Conservation (phyloP, 495 filamentous ascomycete genomes). For the Elaphomyces granulatus region DNA sequence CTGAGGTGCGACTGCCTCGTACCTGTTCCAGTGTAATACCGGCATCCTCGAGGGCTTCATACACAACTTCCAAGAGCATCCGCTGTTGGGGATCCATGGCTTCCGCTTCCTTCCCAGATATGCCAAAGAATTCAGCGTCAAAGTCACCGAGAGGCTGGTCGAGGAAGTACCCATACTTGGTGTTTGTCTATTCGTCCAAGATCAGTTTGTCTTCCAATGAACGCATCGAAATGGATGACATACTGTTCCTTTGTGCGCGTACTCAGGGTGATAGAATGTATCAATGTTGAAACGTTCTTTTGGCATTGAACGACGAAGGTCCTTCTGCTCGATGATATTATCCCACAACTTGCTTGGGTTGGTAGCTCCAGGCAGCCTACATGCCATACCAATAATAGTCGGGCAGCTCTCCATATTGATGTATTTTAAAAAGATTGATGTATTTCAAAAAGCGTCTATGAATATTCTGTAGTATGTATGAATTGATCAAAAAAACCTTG, state of each 20-base stretch:
- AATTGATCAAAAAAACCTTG: too few species aligned
- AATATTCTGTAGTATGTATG: too few species aligned
- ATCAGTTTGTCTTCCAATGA: too few species aligned
- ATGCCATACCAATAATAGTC: constrained; percentile 36
- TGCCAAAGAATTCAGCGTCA: constrained; percentile 36
- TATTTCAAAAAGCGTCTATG: too few species aligned
- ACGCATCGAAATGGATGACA: too few species aligned
- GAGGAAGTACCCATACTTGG: constrained; percentile 17
- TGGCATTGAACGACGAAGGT: constrained; percentile 6
- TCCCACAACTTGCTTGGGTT: constrained; percentile 28
- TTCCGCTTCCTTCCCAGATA: constrained; percentile 28
- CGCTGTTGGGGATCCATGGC: constrained; percentile 37
- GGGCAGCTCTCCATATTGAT: too few species aligned
- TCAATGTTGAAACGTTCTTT: constrained; percentile 6
- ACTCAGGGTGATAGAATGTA: constrained; percentile 21
- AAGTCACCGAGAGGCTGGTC: constrained; percentile 21
- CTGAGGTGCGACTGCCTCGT: constrained; percentile 23
- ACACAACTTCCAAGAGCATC: constrained; percentile 43
- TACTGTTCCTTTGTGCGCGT: constrained; percentile 17
- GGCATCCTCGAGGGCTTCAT: constrained; percentile 45
- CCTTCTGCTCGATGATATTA: constrained; percentile 26
- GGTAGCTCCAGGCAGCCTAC: constrained; percentile 36
- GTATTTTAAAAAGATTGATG: too few species aligned
- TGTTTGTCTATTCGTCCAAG: constrained; percentile 13
- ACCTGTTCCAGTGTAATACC: constrained; percentile 23